Evolutionary conservation across 2,329 filamentous ascomycete genomes (phyloP).

Genomic region (Ophiosphaerella narmari): DNA sequence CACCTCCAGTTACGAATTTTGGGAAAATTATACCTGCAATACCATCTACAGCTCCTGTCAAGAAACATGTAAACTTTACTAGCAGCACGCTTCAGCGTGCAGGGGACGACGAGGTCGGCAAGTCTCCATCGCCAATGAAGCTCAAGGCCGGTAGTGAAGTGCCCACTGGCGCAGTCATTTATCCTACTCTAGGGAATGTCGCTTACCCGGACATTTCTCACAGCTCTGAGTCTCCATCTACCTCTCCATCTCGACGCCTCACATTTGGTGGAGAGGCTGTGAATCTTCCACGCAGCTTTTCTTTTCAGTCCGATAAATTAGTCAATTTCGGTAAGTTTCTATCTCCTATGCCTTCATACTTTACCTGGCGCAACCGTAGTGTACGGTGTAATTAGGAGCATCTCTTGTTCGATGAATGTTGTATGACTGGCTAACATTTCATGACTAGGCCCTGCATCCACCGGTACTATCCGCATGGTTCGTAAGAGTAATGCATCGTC

Average conservation of each 20-base stretch:
- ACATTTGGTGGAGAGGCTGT: slow-evolving; percentile 36
- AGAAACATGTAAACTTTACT: slow-evolving; percentile 83
- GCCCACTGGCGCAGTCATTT: slow-evolving; percentile 37
- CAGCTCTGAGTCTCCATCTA: slow-evolving; percentile 26
- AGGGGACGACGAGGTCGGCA: slow-evolving; percentile 36
- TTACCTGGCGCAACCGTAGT: too few species aligned
- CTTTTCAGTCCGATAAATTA: slow-evolving; percentile 52
- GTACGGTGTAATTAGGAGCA: too few species aligned
- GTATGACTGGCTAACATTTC: not conserved
- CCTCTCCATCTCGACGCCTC: slow-evolving; percentile 41
- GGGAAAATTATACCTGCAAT: slow-evolving; percentile 59
- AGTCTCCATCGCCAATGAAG: slow-evolving; percentile 44
- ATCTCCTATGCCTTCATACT: not conserved
- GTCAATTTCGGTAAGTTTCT: slow-evolving; percentile 47
- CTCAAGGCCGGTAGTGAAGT: slow-evolving; percentile 41
- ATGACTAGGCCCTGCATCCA: slow-evolving; percentile 37
- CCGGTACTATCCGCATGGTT: slow-evolving; percentile 49
- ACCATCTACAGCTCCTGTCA: slow-evolving; percentile 70
- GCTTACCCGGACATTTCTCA: slow-evolving; percentile 46
- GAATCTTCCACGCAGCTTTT: slow-evolving; percentile 51
- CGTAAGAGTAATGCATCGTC: slow-evolving; percentile 49
- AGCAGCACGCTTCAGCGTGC: slow-evolving; percentile 63
- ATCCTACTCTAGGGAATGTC: slow-evolving; percentile 36
- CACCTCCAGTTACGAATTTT: slow-evolving; percentile 42
- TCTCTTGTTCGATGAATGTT: too few species aligned